Percentiles rank a stretch among this genome's conserved stretches.
Evolutionary conservation across 2,329 filamentous ascomycete species (phyloP).

Genomic region (Colletotrichum tropicale): DNA sequence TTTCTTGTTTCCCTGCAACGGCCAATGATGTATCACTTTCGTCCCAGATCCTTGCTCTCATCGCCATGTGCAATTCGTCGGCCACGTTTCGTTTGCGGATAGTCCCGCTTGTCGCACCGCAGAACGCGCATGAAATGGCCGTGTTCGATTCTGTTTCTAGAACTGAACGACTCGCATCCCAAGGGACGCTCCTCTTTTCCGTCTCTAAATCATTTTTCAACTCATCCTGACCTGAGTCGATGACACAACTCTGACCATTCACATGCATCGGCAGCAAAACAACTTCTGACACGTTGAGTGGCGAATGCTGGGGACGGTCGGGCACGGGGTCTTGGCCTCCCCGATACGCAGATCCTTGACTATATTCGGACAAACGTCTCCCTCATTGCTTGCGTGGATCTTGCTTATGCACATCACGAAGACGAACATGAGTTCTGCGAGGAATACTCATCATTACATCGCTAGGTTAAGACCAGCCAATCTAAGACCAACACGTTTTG

Average conservation of each 20-base stretch:
- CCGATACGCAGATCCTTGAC: background rate
- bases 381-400: background rate
- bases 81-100: background rate
- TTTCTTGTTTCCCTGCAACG: background rate
- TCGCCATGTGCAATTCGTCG: background rate
- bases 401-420: background rate
- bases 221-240: background rate
- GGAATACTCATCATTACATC: background rate
- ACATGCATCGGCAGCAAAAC: background rate
- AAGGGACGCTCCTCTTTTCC: background rate
- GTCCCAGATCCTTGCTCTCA: background rate
- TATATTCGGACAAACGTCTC: background rate
- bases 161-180: background rate
- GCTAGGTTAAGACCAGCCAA: background rate
- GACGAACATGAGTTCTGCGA: background rate
- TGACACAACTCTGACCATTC: background rate
- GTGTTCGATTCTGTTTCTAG: background rate
- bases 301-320: background rate
- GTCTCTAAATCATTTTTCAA: background rate
- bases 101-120: background rate
- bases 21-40: background rate
- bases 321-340: background rate
- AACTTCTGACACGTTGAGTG: background rate
- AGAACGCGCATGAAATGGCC: background rate
- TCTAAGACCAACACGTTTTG: background rate